Evolutionary conservation across 2,329 filamentous ascomycete genomes (phyloP).

Genomic region (Apiospora kogelbergensis): DNA sequence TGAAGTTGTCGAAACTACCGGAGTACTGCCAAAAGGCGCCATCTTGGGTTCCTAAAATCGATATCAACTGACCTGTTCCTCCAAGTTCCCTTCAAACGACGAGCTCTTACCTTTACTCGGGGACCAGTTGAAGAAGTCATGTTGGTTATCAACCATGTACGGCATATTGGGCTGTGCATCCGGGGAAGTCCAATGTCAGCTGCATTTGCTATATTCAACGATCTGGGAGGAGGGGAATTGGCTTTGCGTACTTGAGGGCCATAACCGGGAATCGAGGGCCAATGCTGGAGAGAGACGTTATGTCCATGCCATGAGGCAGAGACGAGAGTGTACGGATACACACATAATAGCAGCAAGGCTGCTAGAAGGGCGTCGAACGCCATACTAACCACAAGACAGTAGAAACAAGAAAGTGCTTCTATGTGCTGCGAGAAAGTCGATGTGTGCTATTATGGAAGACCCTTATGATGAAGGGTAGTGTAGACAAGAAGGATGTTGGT

Average conservation of each 20-base stretch:
- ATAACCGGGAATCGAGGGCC: not conserved
- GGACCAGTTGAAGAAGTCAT: conserved; percentile 21
- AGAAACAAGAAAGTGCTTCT: not conserved
- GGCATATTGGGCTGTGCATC: conserved; percentile 13
- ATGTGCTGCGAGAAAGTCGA: not conserved
- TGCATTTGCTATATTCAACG: not conserved
- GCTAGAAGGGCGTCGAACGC: not conserved
- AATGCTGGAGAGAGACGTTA: not conserved
- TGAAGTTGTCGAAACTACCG: conserved; percentile 14
- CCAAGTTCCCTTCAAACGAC: fast-evolving
- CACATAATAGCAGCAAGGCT: not conserved
- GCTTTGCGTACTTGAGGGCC: not conserved
- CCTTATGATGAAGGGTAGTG: not conserved
- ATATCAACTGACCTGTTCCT: not conserved
- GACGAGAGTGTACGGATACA: not conserved
- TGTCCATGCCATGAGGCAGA: not conserved
- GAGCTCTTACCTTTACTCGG: conserved; percentile 19
- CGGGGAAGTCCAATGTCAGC: conserved; percentile 12
- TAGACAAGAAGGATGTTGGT: too few species aligned
- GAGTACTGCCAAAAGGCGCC: conserved; percentile 20
- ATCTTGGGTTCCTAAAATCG: conserved; percentile 6
- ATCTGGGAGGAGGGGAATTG: not conserved
- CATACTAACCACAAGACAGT: not conserved
- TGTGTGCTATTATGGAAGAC: not conserved
- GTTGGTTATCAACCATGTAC: conserved; percentile 23